These are phyloP conservation scores for Aspergillus aculeatus DNA, from an alignment of 2,329 filamentous ascomycete genomes.

Conservation along the genomic window DNA sequence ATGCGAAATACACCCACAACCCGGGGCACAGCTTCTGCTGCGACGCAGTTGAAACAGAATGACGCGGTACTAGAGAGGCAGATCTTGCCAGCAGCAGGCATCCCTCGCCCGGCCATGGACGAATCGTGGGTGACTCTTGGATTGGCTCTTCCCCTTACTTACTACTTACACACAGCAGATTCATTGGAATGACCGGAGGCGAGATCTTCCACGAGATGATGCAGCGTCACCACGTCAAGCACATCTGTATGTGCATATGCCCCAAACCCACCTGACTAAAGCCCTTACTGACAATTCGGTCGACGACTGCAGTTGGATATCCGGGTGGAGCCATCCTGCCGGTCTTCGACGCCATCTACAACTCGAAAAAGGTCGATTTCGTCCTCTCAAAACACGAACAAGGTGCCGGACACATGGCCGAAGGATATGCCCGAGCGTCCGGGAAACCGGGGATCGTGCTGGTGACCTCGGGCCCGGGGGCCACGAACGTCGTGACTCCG, in stretches of 20 bases:
- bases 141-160: neutral
- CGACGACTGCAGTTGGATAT: constrained; percentile 65
- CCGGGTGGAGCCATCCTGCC: constrained; percentile 94
- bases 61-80: neutral
- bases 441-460: constrained; percentile 94
- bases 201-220: constrained; percentile 97
- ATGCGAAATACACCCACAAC: neutral
- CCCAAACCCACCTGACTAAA: too few species aligned
- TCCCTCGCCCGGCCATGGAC: neutral
- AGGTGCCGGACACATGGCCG: constrained; percentile 96
- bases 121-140: neutral
- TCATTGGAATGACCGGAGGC: constrained; percentile 84
- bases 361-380: constrained; percentile 95
- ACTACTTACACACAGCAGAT: constrained; percentile 47
- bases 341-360: constrained; percentile 98
- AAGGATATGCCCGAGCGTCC: constrained; percentile 91
- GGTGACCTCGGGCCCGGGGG: constrained; percentile 93
- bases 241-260: constrained; percentile 56
- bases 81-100: neutral
- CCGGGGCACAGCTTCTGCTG: neutral
- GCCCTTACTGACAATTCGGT: constrained; percentile 5
- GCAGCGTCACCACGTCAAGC: constrained; percentile 78
- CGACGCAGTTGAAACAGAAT: neutral
- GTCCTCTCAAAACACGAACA: constrained; percentile 95
- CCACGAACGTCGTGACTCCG: constrained; percentile 93